Evolutionary conservation across 257 asterid species (phyloP).

Genomic region (Solanum pimpinellifolium): DNA sequence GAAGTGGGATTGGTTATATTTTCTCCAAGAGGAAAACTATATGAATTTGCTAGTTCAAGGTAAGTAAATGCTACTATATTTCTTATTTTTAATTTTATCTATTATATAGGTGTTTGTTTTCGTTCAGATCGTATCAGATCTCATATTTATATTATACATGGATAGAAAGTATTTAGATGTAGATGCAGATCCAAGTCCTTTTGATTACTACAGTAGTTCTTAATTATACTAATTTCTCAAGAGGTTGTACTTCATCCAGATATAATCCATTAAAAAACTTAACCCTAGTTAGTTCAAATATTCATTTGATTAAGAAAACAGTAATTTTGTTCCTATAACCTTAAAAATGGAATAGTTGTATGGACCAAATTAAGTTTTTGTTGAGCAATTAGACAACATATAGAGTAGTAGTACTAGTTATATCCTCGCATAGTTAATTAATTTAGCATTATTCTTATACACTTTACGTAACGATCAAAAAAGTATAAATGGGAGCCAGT

Average conservation of each 20-base stretch:
- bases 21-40: slow-evolving; percentile 77
- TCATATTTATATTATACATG: not conserved
- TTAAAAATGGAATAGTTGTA: not conserved
- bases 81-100: too few relatives aligned
- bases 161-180: not conserved
- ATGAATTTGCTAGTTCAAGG: slow-evolving; percentile 75
- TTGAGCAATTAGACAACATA: not conserved
- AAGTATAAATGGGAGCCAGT: not conserved
- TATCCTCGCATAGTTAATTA: not conserved
- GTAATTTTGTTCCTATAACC: not conserved
- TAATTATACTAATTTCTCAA: too few relatives aligned
- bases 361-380: not conserved
- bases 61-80: not conserved
- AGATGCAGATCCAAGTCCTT: not conserved
- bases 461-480: too few relatives aligned
- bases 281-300: not conserved
- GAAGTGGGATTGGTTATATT: slow-evolving; percentile 65
- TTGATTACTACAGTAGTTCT: not conserved
- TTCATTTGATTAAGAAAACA: not conserved
- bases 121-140: not conserved
- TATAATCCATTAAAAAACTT: too few relatives aligned
- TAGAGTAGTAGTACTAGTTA: not conserved
- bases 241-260: too few relatives aligned
- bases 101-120: too few relatives aligned
- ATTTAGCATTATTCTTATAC: too few relatives aligned